These are phyloP conservation scores for Stromatinia cepivora DNA, from an alignment of 2,329 filamentous ascomycete genomes.

Conservation along the genomic window DNA sequence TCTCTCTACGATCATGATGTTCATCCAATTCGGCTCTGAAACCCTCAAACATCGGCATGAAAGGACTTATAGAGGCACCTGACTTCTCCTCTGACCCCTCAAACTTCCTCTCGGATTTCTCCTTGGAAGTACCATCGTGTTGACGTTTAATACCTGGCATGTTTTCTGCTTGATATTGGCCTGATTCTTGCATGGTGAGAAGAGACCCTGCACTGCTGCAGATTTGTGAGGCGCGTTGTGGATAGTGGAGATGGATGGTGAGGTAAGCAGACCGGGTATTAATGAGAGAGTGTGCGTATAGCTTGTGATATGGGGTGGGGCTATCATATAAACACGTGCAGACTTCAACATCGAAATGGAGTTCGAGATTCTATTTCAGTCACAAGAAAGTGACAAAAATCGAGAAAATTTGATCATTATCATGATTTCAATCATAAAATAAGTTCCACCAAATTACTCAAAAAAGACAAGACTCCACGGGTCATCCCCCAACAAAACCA, in stretches of 20 bases:
- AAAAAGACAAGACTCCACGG: background rate
- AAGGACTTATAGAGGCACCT: slow-evolving; percentile 43
- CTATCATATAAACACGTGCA: slow-evolving; percentile 13
- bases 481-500: background rate
- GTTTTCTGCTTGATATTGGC: background rate
- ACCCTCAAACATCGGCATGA: slow-evolving; percentile 75
- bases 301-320: background rate
- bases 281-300: background rate
- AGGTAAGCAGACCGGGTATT: slow-evolving; percentile 11
- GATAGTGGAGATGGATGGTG: slow-evolving; percentile 1
- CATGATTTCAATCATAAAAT: background rate
- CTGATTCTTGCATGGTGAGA: slow-evolving; percentile 13
- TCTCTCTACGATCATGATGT: slow-evolving; percentile 89
- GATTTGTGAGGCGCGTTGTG: slow-evolving; percentile 15
- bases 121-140: slow-evolving; percentile 24
- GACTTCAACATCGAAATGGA: background rate
- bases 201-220: slow-evolving; percentile 1
- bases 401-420: background rate
- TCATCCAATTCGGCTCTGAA: slow-evolving; percentile 89
- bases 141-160: slow-evolving; percentile 24
- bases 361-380: too few species aligned
- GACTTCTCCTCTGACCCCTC: slow-evolving; percentile 48
- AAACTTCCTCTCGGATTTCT: background rate
- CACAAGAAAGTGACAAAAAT: background rate
- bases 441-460: too few species aligned